Conservation (phyloP, 2,329 filamentous ascomycete species). For the Nemania serpens region DNA sequence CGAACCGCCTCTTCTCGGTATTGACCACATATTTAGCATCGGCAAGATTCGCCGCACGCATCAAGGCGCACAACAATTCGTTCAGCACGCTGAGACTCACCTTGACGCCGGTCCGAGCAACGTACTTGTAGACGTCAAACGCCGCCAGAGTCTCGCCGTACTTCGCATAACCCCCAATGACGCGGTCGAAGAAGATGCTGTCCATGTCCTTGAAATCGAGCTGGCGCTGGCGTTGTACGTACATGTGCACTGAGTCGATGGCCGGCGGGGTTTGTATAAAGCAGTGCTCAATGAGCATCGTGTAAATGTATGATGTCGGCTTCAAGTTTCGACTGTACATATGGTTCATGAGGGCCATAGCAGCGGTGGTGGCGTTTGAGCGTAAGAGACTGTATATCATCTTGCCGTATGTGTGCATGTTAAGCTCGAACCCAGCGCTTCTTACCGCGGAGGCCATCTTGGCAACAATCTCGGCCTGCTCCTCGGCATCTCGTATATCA, state of each 20-base stretch:
- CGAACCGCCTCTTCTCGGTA: slow-evolving; percentile 30
- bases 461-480: slow-evolving; percentile 59
- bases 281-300: slow-evolving; percentile 71
- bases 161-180: slow-evolving; percentile 67
- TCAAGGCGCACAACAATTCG: slow-evolving; percentile 46
- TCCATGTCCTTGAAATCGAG: slow-evolving; percentile 48
- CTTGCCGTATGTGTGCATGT: slow-evolving; percentile 68
- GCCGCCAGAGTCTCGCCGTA: slow-evolving; percentile 56
- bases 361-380: slow-evolving; percentile 51
- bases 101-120: slow-evolving; percentile 47
- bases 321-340: slow-evolving; percentile 60
- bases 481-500: slow-evolving; percentile 42
- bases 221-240: slow-evolving; percentile 57
- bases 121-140: slow-evolving; percentile 53
- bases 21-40: slow-evolving; percentile 36
- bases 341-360: slow-evolving; percentile 65
- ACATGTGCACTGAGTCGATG: slow-evolving; percentile 59
- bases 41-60: slow-evolving; percentile 27
- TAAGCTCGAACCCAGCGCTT: slow-evolving; percentile 59
- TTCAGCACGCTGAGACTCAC: slow-evolving; percentile 50
- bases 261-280: slow-evolving; percentile 64
- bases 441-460: slow-evolving; percentile 63
- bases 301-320: slow-evolving; percentile 71
- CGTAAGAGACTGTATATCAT: slow-evolving; percentile 69
- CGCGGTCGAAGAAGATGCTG: slow-evolving; percentile 49